These are phyloP conservation scores for Heliosperma pusillum DNA, from an alignment of 148 eudicot species.

Conservation along the genomic window DNA sequence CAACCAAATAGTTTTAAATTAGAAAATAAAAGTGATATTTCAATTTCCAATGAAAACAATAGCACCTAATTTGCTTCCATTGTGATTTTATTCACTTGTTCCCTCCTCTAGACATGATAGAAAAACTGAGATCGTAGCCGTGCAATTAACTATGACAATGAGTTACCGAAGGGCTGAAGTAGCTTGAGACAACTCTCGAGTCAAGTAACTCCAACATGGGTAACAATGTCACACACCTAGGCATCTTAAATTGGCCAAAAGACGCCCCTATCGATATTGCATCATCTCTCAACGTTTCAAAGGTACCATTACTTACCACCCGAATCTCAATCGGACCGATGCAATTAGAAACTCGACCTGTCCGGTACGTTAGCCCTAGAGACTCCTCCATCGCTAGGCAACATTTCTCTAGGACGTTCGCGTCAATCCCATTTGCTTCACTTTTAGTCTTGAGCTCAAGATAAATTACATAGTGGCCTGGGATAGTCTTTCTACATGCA, in stretches of 20 bases:
- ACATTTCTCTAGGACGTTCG: conserved; percentile 23
- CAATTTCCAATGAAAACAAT: too few species aligned
- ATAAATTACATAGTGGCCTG: conserved; percentile 49
- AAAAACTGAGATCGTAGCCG: too few species aligned
- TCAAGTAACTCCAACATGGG: conserved; percentile 41
- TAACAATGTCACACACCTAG: conserved; percentile 38
- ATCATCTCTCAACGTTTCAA: conserved; percentile 43
- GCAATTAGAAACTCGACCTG: conserved; percentile 31
- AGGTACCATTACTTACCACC: conserved; percentile 40
- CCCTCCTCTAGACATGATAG: too few species aligned
- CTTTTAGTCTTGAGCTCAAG: conserved; percentile 32
- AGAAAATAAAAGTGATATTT: too few species aligned
- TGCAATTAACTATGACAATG: too few species aligned
- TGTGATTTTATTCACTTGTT: too few species aligned
- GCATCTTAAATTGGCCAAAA: conserved; percentile 40
- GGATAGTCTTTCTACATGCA: conserved; percentile 32
- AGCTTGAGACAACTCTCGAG: conserved; percentile 34
- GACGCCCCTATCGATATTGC: conserved; percentile 49
- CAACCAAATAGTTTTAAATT: too few species aligned
- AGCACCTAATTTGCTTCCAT: too few species aligned
- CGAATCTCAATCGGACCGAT: conserved; percentile 46
- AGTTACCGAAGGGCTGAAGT: conserved; percentile 38
- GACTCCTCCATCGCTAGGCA: conserved; percentile 43
- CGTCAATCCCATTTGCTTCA: background rate
- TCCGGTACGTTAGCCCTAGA: conserved; percentile 32